Base-by-base conservation (phyloP, 2,329 filamentous ascomycete species). In the Fusarium bactridioides region DNA sequence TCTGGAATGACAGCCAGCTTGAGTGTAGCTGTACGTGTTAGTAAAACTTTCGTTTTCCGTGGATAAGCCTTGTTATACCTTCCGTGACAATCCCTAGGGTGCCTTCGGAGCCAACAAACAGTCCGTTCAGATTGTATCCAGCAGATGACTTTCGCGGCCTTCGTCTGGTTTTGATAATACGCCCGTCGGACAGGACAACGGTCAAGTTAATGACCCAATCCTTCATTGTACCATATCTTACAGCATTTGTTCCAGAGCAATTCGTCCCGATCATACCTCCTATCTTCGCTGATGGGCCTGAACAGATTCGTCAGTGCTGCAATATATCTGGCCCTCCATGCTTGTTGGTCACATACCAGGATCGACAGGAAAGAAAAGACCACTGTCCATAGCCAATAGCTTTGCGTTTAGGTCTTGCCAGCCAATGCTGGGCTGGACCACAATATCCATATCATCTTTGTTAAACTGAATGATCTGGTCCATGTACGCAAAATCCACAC, bases 361-460 rank as follows among this genome's bases (percentile, higher is more conserved):
- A 77, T 98, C 95, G 18, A 97, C 91, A 2, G 95, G 95, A 79
- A 97, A 97, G 83, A 97, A 97, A 3, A 98, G 88, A 0, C 93
- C 93, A 8, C 89, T 91, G 43, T 89, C 86, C 81, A 92, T 89
- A 77, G 93, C 90, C 54, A 90, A 86, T 50, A 91, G 80, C 75
- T 89, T 83, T 72, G 92, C 90, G 77, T 98, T 98, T 64, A 98
- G 83, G 58, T 93, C 90, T 87, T 97, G 94, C 94, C 94, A 98
- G n/a, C 92, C 92, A 15, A 98, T 91, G 11, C 93, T 93, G 7
- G 95, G 95, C 80, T 98, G 95, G 7, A 98, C 94, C 9, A 97
- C 93, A 55, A 97, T 87, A 76, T 98, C 95, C 93, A 97, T 94
- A 79, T 97, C 95, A 8, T 93, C 92, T 74, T 93, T 91, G 80